A percentile compares a stretch with the other conserved stretches of the same genome.
Evolutionary conservation across 2,329 filamentous ascomycete genomes (phyloP).

Genomic region (Trichoderma oligosporum): DNA sequence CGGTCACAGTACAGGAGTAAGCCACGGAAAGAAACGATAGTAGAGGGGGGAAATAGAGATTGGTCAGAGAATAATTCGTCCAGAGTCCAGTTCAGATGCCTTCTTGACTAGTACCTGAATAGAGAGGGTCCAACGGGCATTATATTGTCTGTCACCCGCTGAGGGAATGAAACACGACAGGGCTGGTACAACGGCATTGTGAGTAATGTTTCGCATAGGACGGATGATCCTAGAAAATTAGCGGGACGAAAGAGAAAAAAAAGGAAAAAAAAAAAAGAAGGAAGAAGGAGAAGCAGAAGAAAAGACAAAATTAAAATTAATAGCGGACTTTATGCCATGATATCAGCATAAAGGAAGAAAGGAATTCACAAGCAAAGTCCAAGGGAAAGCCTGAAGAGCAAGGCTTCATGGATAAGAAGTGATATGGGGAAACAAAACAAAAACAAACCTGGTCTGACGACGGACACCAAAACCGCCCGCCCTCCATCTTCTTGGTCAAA

Average conservation of each 20-base stretch:
- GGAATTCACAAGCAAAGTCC: too few species aligned
- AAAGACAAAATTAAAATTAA: too few species aligned
- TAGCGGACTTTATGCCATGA: too few species aligned
- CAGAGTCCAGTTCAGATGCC: not conserved
- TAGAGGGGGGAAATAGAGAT: too few species aligned
- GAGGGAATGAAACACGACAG: not conserved
- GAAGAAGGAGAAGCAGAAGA: too few species aligned
- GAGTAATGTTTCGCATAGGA: not conserved
- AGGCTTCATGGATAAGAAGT: too few species aligned
- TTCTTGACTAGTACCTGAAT: not conserved
- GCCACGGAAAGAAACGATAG: too few species aligned
- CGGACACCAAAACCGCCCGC: not conserved
- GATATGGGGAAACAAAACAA: too few species aligned
- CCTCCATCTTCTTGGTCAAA: constrained; percentile 2
- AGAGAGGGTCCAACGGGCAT: not conserved
- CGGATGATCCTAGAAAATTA: not conserved
- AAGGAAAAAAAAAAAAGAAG: not conserved
- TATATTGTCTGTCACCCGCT: not conserved
- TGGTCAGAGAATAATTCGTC: not conserved
- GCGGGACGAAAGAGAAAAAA: not conserved
- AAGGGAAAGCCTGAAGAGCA: too few species aligned
- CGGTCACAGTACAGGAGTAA: not conserved
- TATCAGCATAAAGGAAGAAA: too few species aligned
- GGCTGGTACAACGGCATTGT: not conserved
- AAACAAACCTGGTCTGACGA: constrained; percentile 1